Evolutionary conservation across 2,329 filamentous ascomycete genomes (phyloP), one percentile per base, ranked within the genome.

Genomic region (Monosporascus ibericus): DNA sequence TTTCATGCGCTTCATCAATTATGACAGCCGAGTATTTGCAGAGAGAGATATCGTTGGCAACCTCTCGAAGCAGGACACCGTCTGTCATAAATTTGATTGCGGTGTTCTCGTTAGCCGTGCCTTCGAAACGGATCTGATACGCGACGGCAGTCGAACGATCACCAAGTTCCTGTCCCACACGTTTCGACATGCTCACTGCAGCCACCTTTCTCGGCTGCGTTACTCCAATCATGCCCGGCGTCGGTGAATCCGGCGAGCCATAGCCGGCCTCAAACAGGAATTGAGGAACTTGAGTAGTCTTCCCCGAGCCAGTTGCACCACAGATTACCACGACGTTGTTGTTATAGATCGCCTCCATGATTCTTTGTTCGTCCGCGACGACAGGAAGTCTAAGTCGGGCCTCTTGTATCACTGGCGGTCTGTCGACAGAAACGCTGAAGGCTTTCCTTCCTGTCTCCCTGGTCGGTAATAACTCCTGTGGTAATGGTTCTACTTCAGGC

Each of bases 31-130:
- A 96, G 69, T 99, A 99, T 62, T 95, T 95, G 48, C 80, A 83
- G 44, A 99, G 73, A 0, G 90, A 80, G 64, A 97, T 90, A 66
- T 99, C 94, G 58, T 94, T 86, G 1, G 89, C 86, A 50, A 96
- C 87, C 70, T 99, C 94, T 52, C 94, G 86, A 9, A 99, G 79
- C 54, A 99, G 75, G 27, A 99, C 91, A 79, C 94, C 94, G 69
- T 99, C 94, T 0, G 94, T 99, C 92, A 99, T 96, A 72, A 97
- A 99, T 68, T 99, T 99, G 68, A 99, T 83, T 6, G 90, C 88
- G 0, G 94, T 99, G 49, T 90, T 86, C 27, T 84, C 76, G 48
- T 85, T 83, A 2, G 88, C 85, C 0, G 86, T 92, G 48, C 87
- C 90, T 65, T 99, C 94, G 59, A 97, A 99, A 24, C 95, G 87